Evolutionary conservation across 1,284 basidiomycete genomes (phyloP).

Genomic region (Thelephora terrestris): DNA sequence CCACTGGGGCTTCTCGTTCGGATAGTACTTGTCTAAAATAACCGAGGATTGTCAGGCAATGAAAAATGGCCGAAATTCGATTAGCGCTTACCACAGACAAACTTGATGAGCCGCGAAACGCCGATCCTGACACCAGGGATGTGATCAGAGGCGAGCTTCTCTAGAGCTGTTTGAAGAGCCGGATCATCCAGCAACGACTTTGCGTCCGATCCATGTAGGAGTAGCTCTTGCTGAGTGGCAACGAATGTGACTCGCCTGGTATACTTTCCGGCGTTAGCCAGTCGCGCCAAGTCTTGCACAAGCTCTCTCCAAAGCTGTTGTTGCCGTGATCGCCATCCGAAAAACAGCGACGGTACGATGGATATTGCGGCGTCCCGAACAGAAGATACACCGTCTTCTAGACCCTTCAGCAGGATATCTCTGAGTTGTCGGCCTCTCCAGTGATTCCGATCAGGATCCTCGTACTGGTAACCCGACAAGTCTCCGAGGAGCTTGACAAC

Average conservation of each 20-base stretch:
- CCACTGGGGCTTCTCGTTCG: constrained; percentile 4
- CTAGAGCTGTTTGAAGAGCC: constrained; percentile 46
- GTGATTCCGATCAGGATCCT: constrained; percentile 18
- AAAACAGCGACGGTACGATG: constrained; percentile 48
- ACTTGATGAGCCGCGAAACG: constrained; percentile 59
- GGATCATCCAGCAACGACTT: constrained; percentile 41
- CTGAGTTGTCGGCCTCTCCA: constrained; percentile 22
- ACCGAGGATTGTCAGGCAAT: not conserved
- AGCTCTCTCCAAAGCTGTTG: constrained; percentile 30
- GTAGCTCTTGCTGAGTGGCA: constrained; percentile 60
- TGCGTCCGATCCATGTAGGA: constrained; percentile 29
- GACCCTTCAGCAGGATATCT: constrained; percentile 48
- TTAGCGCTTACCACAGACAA: constrained; percentile 38
- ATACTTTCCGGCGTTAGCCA: constrained; percentile 49
- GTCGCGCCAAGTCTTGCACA: constrained; percentile 38
- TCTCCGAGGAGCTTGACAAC: constrained; percentile 47
- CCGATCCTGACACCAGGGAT: constrained; percentile 85
- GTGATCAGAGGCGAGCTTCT: constrained; percentile 51
- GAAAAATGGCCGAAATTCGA: not conserved
- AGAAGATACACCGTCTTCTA: constrained; percentile 76
- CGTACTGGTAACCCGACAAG: constrained; percentile 11
- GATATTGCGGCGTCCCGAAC: constrained; percentile 73
- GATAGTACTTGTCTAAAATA: constrained; percentile 8
- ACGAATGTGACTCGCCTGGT: constrained; percentile 76
- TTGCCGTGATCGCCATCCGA: constrained; percentile 32